Evolutionary conservation across 176 grass and related monocot genomes (phyloP).

Genomic region (Musa itinerans): DNA sequence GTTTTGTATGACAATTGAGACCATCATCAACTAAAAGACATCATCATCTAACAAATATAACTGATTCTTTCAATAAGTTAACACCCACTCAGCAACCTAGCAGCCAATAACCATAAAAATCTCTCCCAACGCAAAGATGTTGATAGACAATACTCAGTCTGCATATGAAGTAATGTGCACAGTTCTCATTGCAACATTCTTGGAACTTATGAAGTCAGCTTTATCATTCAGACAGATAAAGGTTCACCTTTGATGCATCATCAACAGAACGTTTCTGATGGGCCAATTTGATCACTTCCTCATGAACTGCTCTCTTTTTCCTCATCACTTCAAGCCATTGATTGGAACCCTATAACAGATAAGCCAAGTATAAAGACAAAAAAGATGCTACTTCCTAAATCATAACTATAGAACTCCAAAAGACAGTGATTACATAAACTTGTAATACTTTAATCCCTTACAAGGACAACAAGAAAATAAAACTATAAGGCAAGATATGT

Average conservation of each 20-base stretch:
- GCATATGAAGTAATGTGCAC: neutral
- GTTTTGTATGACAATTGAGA: too few species aligned
- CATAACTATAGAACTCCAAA: neutral
- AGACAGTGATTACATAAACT: neutral
- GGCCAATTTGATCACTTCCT: slow-evolving; percentile 70
- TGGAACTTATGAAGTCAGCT: neutral
- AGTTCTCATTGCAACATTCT: neutral
- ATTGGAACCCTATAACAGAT: slow-evolving; percentile 51
- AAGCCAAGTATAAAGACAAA: slow-evolving; percentile 2
- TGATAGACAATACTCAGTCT: neutral
- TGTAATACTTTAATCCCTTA: neutral
- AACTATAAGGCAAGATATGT: neutral
- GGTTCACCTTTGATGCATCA: slow-evolving; percentile 40
- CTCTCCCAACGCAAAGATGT: neutral
- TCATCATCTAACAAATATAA: neutral
- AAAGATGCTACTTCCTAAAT: neutral
- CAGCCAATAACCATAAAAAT: neutral
- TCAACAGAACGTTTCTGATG: slow-evolving; percentile 53
- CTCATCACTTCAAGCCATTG: slow-evolving; percentile 89
- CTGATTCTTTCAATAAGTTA: neutral
- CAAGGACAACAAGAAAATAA: slow-evolving; percentile 1
- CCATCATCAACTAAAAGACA: too few species aligned
- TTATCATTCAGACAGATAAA: slow-evolving; percentile 3
- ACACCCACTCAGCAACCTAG: neutral
- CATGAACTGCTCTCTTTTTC: slow-evolving; percentile 83